These are phyloP conservation scores for Hanseniaspora thailandica DNA, from an alignment of 805 yeast genomes.

Conservation along the genomic window DNA sequence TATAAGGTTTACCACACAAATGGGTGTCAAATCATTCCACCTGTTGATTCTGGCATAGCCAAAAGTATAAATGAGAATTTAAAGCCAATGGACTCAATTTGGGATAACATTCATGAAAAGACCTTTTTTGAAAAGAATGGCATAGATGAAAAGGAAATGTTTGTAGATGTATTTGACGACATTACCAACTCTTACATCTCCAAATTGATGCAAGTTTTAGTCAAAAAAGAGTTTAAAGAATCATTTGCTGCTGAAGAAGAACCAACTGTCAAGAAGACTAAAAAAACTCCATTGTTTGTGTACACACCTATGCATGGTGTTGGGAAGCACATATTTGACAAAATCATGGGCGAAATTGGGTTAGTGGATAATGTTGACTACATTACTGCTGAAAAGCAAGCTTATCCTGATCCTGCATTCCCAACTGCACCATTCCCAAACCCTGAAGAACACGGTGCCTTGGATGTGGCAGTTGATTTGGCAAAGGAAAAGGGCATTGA, in stretches of 20 bases:
- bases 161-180: conserved; percentile 32
- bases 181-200: conserved; percentile 34
- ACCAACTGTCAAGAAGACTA: background rate
- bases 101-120: conserved; percentile 28
- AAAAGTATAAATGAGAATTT: conserved; percentile 47
- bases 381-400: conserved; percentile 49
- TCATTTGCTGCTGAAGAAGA: background rate
- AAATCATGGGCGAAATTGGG: conserved; percentile 27
- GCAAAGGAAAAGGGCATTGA: conserved; percentile 39
- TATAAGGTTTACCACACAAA: conserved; percentile 87
- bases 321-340: conserved; percentile 51
- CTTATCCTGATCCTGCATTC: conserved; percentile 69
- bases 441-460: conserved; percentile 91
- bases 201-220: conserved; percentile 27
- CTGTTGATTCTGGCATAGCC: conserved; percentile 72
- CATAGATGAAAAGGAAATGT: conserved; percentile 26
- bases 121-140: conserved; percentile 15
- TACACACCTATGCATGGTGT: conserved; percentile 97
- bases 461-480: conserved; percentile 50
- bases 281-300: conserved; percentile 38
- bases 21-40: conserved; percentile 93
- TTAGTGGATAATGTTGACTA: conserved; percentile 30
- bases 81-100: conserved; percentile 32
- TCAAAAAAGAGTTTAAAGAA: conserved; percentile 19
- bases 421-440: conserved; percentile 84